Evolutionary conservation across 2,329 filamentous ascomycete genomes (phyloP).

Genomic region (Capronia americana): DNA sequence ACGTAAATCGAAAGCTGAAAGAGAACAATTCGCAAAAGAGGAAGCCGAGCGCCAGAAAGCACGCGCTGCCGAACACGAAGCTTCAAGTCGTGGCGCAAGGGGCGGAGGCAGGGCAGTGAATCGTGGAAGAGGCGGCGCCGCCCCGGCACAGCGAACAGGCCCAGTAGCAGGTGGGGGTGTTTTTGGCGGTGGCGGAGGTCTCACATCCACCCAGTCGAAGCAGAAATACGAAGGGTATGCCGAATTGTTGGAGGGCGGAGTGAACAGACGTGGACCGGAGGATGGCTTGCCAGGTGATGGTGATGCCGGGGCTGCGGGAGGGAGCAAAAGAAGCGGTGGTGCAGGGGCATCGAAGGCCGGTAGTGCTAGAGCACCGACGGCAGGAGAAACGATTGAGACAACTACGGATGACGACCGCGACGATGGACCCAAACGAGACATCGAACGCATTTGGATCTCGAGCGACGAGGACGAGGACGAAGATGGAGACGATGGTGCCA

Average conservation of each 20-base stretch:
- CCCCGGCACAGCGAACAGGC: conserved; percentile 10
- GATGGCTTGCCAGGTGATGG: conserved; percentile 38
- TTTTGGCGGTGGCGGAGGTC: conserved; percentile 32
- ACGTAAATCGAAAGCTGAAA: conserved; percentile 39
- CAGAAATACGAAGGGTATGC: conserved; percentile 38
- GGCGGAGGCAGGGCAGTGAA: conserved; percentile 19
- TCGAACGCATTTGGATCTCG: conserved; percentile 64
- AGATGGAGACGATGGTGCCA: conserved; percentile 50
- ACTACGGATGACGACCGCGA: conserved; percentile 59
- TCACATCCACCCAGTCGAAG: conserved; percentile 41
- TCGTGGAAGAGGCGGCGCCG: conserved; percentile 23
- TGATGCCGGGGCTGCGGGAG: conserved; percentile 41
- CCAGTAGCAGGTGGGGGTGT: conserved; percentile 30
- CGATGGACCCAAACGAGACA: conserved; percentile 52
- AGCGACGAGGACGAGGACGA: conserved; percentile 58
- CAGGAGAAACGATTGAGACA: conserved; percentile 48
- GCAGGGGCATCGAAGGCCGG: conserved; percentile 19
- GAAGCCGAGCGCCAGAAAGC: conserved; percentile 38
- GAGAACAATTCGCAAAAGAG: conserved; percentile 38
- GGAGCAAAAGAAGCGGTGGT: conserved; percentile 42
- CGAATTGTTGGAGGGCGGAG: conserved; percentile 38
- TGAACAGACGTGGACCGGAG: conserved; percentile 25
- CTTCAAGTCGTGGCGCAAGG: conserved; percentile 24
- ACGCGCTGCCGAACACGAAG: conserved; percentile 29
- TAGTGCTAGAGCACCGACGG: conserved; percentile 34